Evolutionary conservation across 805 yeast species (phyloP).

Genomic region (Scheffersomyces stipitis): DNA sequence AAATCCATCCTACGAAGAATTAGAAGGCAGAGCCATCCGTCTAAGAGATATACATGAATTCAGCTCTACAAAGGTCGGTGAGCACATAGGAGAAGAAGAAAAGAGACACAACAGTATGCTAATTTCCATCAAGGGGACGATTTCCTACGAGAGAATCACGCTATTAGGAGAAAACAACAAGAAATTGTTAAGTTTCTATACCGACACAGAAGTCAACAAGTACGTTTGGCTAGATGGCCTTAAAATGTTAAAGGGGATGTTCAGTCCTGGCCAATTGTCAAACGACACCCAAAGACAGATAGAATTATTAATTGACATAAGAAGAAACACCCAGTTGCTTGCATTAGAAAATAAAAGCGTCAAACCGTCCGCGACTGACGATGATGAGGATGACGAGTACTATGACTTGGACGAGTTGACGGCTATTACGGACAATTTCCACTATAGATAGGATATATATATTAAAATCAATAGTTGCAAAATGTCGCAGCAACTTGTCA

Average conservation of each 20-base stretch:
- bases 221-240: slow-evolving; percentile 81
- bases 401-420: slow-evolving; percentile 28
- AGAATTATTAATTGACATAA: slow-evolving; percentile 31
- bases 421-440: slow-evolving; percentile 21
- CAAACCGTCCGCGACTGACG: slow-evolving; percentile 13
- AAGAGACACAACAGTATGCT: slow-evolving; percentile 44
- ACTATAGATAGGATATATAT: slow-evolving; percentile 19
- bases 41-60: slow-evolving; percentile 52
- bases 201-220: slow-evolving; percentile 67
- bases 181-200: slow-evolving; percentile 56
- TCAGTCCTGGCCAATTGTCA: slow-evolving; percentile 32
- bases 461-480: no score
- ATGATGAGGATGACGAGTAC: slow-evolving; percentile 28
- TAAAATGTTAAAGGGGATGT: slow-evolving; percentile 44
- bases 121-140: slow-evolving; percentile 56
- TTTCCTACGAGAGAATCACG: slow-evolving; percentile 56
- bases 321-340: slow-evolving; percentile 41
- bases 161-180: slow-evolving; percentile 45
- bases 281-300: slow-evolving; percentile 38
- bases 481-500: no score
- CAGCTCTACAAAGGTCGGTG: slow-evolving; percentile 49
- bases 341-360: slow-evolving; percentile 29
- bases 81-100: slow-evolving; percentile 41
- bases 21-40: slow-evolving; percentile 53
- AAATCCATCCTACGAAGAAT: slow-evolving; percentile 58